Conservation (phyloP, 768 basidiomycete genomes). For the Leucosporidium scottii region DNA sequence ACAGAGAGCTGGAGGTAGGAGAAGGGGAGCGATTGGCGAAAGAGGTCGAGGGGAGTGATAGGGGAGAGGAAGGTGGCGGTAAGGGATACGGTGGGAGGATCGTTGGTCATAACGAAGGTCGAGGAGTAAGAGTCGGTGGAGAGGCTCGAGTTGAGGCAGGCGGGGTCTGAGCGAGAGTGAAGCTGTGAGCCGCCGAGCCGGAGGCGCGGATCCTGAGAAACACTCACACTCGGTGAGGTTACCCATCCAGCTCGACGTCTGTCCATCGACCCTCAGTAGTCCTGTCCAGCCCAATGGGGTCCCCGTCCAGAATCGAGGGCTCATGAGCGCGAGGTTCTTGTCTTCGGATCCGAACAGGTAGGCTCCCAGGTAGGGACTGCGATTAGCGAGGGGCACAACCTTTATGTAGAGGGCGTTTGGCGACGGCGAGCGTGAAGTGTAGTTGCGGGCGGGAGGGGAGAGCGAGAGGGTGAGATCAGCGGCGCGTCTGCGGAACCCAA, state of each 20-base stretch:
- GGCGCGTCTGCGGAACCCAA: too few species aligned
- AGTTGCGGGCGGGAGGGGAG: background rate
- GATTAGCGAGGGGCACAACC: constrained; percentile 27
- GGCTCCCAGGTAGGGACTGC: constrained; percentile 23
- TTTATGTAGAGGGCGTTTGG: background rate
- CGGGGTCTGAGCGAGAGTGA: background rate
- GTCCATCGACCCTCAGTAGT: constrained; percentile 17
- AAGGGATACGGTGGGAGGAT: constrained; percentile 35
- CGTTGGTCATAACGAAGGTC: constrained; percentile 9
- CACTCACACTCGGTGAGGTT: constrained; percentile 20
- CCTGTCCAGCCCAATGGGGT: constrained; percentile 25
- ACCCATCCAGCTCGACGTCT: constrained; percentile 23
- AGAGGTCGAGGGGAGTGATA: constrained; percentile 27
- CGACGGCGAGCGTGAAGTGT: background rate
- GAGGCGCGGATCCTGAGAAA: background rate
- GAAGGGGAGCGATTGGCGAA: constrained; percentile 33
- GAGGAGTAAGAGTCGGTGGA: constrained; percentile 8
- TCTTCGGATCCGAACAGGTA: constrained; percentile 17
- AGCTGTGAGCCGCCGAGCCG: background rate
- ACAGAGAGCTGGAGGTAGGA: constrained; percentile 27
- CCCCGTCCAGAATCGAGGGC: constrained; percentile 26
- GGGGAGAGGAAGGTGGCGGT: constrained; percentile 39
- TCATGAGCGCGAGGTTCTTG: constrained; percentile 14
- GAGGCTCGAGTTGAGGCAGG: constrained; percentile 5
- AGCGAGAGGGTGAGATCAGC: too few species aligned